Percentiles rank a stretch among this genome's conserved stretches.
phyloP scores from a whole-genome alignment of 2,329 filamentous ascomycete species.

The Taxawa tesnikishii region DNA sequence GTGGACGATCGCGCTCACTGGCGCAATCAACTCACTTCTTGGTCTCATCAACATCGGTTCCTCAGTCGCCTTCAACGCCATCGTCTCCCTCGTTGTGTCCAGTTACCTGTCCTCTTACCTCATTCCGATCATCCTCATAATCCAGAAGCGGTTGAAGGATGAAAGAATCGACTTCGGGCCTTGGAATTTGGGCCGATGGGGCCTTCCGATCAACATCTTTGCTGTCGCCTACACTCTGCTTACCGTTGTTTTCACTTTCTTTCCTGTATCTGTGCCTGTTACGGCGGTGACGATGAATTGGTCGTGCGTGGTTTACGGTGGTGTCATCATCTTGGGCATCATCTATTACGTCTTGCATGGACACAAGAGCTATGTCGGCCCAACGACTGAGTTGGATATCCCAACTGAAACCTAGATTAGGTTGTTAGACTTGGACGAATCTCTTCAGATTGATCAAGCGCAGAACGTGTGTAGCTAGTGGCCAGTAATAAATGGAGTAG shows the following conservation, averaged over 20 bases:
- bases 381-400: no score
- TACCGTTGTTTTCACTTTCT: constrained; percentile 30
- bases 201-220: constrained; percentile 14
- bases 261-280: no score
- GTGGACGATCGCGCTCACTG: constrained; percentile 13
- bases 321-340: constrained; percentile 9
- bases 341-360: constrained; percentile 6
- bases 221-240: constrained; percentile 6
- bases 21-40: constrained; percentile 23
- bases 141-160: constrained; percentile 18
- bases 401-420: no score
- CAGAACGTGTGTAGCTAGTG: no score
- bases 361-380: no score
- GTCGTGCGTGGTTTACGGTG: constrained; percentile 9
- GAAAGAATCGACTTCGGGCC: constrained; percentile 17
- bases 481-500: no score
- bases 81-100: constrained; percentile 39
- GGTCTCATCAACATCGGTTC: constrained; percentile 41
- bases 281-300: constrained; percentile 11
- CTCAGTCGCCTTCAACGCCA: constrained; percentile 39
- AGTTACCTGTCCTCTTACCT: constrained; percentile 41
- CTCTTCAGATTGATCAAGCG: no score
- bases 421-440: no score
- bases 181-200: constrained; percentile 17
- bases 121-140: constrained; percentile 19